Base-by-base conservation (phyloP, 495 filamentous ascomycete genomes). In the Neohortaea acidophila region DNA sequence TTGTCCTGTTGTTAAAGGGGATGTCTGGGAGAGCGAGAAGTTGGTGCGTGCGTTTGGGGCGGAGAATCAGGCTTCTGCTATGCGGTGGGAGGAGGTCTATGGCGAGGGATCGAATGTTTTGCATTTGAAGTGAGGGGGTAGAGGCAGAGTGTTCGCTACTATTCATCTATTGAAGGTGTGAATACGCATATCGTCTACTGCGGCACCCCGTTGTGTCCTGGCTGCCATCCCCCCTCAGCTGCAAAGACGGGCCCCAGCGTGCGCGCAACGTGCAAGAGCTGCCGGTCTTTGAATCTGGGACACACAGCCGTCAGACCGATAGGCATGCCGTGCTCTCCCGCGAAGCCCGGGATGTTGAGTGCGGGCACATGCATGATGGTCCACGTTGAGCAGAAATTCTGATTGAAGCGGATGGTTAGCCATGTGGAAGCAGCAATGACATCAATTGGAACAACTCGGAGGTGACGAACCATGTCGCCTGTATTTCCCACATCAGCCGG, bases 21-120 rank as follows among this genome's bases (percentile, higher is more conserved):
- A 81, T 37, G 62, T 66, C 0, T 58, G 62, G 7, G 70, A 81
- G 39, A 75, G 78, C 0, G 72, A 85, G 39, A 58, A 55, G 21
- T 68, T 97, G 56, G 64, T 97, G 27, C 62, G 60, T 24, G 81
- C 80, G 0, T 96, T 97, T 57, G 81, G 84, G 3, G 67, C 66
- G 13, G 89, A 97, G 59, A 97, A 96, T 48, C 77, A 79, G 31
- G 56, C 67, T 14, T 60, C 50, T 3, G 67, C 72, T 9, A 91
- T 94, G 48, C 72, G 84, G 49, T 94, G 89, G 91, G 65, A 76
- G 15, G 63, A 57, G 1, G 54, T 67, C 11, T 97, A 97, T 48
- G 91, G 87, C 1, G 41, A 41, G 0, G 89, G 89, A 1, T 94
- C 85, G 39, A 79, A 96, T 51, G 84, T 94, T 1, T 67, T 97